Evolutionary conservation across 225 moss, liverwort and hornwort species (phyloP), one percentile per base, ranked within the genome.

Genomic region (Climacium dendroides): DNA sequence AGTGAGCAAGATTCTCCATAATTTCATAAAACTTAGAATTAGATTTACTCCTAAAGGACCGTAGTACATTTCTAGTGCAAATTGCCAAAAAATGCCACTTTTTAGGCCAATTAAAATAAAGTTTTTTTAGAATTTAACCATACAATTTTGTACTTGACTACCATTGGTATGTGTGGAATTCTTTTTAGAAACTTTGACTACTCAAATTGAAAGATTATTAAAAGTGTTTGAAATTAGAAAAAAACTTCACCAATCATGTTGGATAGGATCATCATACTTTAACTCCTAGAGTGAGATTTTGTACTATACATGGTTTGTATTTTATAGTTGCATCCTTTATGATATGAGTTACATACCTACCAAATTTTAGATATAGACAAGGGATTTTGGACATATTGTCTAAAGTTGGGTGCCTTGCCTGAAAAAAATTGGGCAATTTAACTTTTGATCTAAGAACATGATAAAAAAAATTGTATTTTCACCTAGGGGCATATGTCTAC

Each of bases 331-430:
- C 70, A 41, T 25, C 25, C 25, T 8, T 41, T 70, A 43, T 43
- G 15, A 70, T 70, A 43, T 43, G 15, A 25, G 8, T 41, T 24
- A 25, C 6, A 8, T 41, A 25, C 3, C 26, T 41, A 25, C 3
- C 26, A 70, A 70, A 70, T 70, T 24, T 41, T 1, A 35, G 3
- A 28, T 1, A 13, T 60, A 60, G 26, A 59, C 0, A 13, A 26
- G 6, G 18, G 34, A 18, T 64, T 64, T 18, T 34, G 34, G 10
- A 34, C 19, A 19, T 64, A 3, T 1, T 64, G 3, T 3, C 19
- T 2, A 7, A 41, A 70, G 4, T 6, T 41, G 3, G 1, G 0
- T 2, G 0, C 3, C 15, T 43, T 43, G 7, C 7, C 0, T 6
- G 1, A 26, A 71, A 43, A 57, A 71, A 9, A 8, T 7, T 28